phyloP scores from a whole-genome alignment of 2,329 filamentous ascomycete genomes.

The Ophiostoma australiae region DNA sequence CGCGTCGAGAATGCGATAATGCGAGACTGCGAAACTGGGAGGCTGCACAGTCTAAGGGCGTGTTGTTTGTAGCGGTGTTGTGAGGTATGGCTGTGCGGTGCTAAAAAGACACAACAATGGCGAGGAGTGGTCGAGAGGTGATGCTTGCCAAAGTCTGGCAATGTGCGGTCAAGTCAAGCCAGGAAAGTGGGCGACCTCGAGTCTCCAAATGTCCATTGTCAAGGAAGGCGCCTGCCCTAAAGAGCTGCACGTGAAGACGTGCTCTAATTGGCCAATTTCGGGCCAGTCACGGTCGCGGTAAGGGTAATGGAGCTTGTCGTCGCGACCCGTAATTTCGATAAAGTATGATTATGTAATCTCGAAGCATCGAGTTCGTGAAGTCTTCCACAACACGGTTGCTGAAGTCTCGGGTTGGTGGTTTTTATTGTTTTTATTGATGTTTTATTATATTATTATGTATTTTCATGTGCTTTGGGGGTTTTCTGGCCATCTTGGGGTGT shows the following conservation, averaged over 20 bases:
- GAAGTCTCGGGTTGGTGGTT: too few relatives aligned
- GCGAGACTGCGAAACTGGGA: not conserved
- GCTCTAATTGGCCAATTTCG: constrained; percentile 13
- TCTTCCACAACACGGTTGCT: not conserved
- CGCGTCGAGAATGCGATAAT: constrained; percentile 1
- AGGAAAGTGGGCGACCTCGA: constrained; percentile 13
- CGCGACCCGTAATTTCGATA: not conserved
- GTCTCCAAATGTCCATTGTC: constrained; percentile 6
- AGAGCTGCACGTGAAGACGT: constrained; percentile 12
- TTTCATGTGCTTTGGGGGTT: too few relatives aligned
- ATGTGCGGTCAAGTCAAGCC: constrained; percentile 5
- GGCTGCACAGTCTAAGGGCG: not conserved
- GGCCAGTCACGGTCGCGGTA: constrained; percentile 1
- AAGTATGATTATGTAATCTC: not conserved
- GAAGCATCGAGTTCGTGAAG: not conserved
- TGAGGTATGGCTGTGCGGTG: not conserved
- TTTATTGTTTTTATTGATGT: too few relatives aligned
- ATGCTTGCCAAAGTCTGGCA: not conserved
- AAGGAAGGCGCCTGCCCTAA: constrained; percentile 11
- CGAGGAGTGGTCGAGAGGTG: not conserved
- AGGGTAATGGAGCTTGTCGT: not conserved
- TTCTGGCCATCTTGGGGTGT: too few relatives aligned
- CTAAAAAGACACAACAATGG: not conserved
- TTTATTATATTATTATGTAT: too few relatives aligned
- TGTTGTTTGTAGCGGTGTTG: constrained; percentile 1